phyloP scores from a whole-genome alignment of 352 stramenopile species.

The Globisporangium takayamanum region DNA sequence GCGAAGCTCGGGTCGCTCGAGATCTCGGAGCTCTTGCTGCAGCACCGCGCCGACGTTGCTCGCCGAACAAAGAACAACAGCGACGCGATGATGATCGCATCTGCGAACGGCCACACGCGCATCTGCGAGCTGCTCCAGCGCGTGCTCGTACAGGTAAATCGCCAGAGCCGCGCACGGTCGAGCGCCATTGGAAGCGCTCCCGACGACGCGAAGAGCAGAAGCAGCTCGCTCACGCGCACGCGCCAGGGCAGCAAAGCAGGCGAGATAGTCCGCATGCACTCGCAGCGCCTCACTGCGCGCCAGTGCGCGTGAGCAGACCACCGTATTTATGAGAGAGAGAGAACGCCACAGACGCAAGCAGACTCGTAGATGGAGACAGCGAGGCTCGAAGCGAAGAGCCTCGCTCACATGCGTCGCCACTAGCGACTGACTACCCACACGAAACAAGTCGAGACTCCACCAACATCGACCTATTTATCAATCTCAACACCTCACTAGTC shows the following conservation, averaged over 20 bases:
- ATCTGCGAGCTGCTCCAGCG: slow-evolving; percentile 66
- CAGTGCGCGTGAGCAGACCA: slow-evolving; percentile 11
- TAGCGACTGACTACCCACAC: too few relatives aligned
- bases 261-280: slow-evolving; percentile 35
- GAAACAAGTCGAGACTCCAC: not conserved
- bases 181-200: slow-evolving; percentile 1
- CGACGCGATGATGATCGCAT: slow-evolving; percentile 68
- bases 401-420: not conserved
- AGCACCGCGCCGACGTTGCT: slow-evolving; percentile 54
- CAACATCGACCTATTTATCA: slow-evolving; percentile 2
- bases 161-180: slow-evolving; percentile 14
- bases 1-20: slow-evolving; percentile 55
- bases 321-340: not conserved
- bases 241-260: slow-evolving; percentile 28
- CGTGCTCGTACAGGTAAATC: slow-evolving; percentile 18
- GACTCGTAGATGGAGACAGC: not conserved
- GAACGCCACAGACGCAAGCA: slow-evolving; percentile 3
- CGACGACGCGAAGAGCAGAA: slow-evolving; percentile 10
- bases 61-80: slow-evolving; percentile 75
- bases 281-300: slow-evolving; percentile 21
- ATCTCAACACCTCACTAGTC: not conserved
- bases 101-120: slow-evolving; percentile 50
- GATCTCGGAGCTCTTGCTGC: slow-evolving; percentile 57
- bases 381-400: slow-evolving; percentile 13
- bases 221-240: slow-evolving; percentile 23